A percentile compares a stretch with the other conserved stretches of the same genome.
These are phyloP conservation scores for Simplicillium aogashimaense DNA, from an alignment of 2,329 filamentous ascomycete genomes.

Conservation along the genomic window DNA sequence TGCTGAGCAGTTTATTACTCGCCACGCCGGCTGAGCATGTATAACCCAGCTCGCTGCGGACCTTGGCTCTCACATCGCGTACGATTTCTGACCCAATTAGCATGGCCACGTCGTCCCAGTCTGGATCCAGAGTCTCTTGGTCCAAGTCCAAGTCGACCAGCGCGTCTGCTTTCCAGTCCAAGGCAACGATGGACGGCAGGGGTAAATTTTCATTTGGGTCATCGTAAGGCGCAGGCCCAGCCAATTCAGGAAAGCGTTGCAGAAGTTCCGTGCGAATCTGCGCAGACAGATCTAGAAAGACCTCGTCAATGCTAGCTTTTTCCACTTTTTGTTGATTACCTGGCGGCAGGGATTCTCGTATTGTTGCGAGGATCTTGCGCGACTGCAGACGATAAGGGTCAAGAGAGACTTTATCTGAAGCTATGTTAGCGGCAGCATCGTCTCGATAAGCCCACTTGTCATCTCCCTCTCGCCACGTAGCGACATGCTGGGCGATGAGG, in stretches of 20 bases:
- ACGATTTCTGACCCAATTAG: slow-evolving; percentile 85
- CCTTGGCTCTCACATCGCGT: slow-evolving; percentile 57
- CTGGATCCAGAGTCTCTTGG: slow-evolving; percentile 69
- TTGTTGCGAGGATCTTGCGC: slow-evolving; percentile 66
- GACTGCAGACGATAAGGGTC: slow-evolving; percentile 87
- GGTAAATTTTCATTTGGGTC: slow-evolving; percentile 64
- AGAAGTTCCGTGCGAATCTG: slow-evolving; percentile 70
- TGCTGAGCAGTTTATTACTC: slow-evolving; percentile 89
- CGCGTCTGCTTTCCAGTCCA: slow-evolving; percentile 81
- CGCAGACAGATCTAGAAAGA: slow-evolving; percentile 84
- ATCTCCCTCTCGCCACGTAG: slow-evolving; percentile 88
- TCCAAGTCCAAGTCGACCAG: slow-evolving; percentile 69
- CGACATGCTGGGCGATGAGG: slow-evolving; percentile 82
- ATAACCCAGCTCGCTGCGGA: slow-evolving; percentile 66
- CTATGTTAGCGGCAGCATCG: slow-evolving; percentile 69
- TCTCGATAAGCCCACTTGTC: slow-evolving; percentile 85
- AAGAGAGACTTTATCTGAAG: slow-evolving; percentile 84
- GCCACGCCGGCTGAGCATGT: slow-evolving; percentile 88
- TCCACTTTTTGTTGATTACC: slow-evolving; percentile 63
- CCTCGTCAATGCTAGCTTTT: slow-evolving; percentile 92
- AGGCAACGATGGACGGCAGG: slow-evolving; percentile 53
- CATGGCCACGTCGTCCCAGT: slow-evolving; percentile 93
- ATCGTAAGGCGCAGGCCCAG: slow-evolving; percentile 56
- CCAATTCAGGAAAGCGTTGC: slow-evolving; percentile 65
- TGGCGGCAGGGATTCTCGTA: slow-evolving; percentile 61